Conservation (phyloP, 2,329 filamentous ascomycete genomes). For the Polytolypa hystricis region DNA sequence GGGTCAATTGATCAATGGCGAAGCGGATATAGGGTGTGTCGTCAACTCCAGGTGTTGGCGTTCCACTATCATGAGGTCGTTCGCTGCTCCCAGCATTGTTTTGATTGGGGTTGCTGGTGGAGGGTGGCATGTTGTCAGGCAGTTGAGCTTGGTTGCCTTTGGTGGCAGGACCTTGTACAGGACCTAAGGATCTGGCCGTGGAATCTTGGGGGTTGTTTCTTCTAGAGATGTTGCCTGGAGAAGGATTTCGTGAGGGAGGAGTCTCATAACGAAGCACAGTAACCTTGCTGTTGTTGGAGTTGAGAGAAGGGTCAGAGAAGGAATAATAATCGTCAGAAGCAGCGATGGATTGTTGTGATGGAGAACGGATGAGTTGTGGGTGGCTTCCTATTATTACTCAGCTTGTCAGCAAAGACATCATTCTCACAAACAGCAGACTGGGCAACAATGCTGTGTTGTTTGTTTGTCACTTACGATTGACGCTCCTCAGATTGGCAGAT, state of each 20-base stretch:
- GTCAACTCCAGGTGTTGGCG: slow-evolving; percentile 64
- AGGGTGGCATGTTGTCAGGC: background rate
- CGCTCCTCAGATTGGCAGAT: slow-evolving; percentile 24
- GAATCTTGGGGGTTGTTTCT: slow-evolving; percentile 18
- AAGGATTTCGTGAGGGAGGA: slow-evolving; percentile 26
- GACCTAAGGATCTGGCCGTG: slow-evolving; percentile 8
- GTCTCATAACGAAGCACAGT: slow-evolving; percentile 34
- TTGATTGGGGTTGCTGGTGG: slow-evolving; percentile 16
- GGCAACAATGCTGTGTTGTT: too few species aligned
- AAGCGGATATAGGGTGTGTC: slow-evolving; percentile 82
- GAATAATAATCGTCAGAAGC: slow-evolving; percentile 41
- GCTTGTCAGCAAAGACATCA: slow-evolving; percentile 9
- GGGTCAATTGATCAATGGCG: slow-evolving; percentile 76
- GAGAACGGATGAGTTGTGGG: slow-evolving; percentile 33
- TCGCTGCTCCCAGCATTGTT: slow-evolving; percentile 20
- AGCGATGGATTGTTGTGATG: slow-evolving; percentile 37
- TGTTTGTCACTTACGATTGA: slow-evolving; percentile 29
- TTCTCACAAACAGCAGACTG: too few species aligned
- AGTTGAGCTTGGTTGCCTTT: background rate
- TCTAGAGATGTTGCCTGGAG: slow-evolving; percentile 18
- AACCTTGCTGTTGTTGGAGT: slow-evolving; percentile 26
- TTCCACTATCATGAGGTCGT: slow-evolving; percentile 24
- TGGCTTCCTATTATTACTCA: slow-evolving; percentile 26
- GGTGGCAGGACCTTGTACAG: slow-evolving; percentile 3
- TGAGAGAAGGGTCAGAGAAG: slow-evolving; percentile 32